Base-by-base conservation (phyloP, 345 rosid genomes). In the Carallia brachiata region DNA sequence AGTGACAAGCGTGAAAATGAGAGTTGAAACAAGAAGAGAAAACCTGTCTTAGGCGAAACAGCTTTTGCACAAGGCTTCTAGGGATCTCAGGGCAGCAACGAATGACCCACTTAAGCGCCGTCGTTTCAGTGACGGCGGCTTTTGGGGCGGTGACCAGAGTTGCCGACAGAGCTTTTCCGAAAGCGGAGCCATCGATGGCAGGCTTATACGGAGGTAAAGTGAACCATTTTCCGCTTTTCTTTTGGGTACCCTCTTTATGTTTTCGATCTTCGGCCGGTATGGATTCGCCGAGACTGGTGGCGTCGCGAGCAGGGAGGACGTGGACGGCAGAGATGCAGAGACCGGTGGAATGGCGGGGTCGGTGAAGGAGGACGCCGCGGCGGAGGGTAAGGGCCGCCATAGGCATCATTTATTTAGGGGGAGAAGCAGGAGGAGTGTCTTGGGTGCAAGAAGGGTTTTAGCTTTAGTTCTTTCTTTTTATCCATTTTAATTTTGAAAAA, bases 21-120 rank as follows among this genome's bases (percentile, higher is more conserved):
- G 13, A 57, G 56, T 55, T 7, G 19, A 7, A 23, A 63, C 31
- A 17, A 1, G 31, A 61, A 74, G 34, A 37, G 23, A 30, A 5
- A 68, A 93, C 97, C 97, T 90, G 96, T 84, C 95, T 87, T 69
- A 91, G 70, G 56, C 96, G 95, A 60, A 94, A 91, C 23, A 94
- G 90, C 79, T 91, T 94, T 74, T 88, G 97, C 13, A 94, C 87
- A 40, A 94, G 90, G 66, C 61, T 88, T 78, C 90, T 85, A n/a
- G 97, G 91, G 64, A 94, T 70, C 69, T 89, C 89, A 10, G 96
- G 97, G 81, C 95, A 88, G 81, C 95, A 94, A 62, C 79, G 84
- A 61, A 83, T 78, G 37, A 90, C 87, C 98, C 97, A 94, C 82
- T 85, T 88, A 36, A 94, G 78, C 57, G 96, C 97, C 63, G 90